Evolutionary conservation across 441 rosid species (phyloP), one percentile per base, ranked within the genome.

Genomic region (Adansonia gregorii): DNA sequence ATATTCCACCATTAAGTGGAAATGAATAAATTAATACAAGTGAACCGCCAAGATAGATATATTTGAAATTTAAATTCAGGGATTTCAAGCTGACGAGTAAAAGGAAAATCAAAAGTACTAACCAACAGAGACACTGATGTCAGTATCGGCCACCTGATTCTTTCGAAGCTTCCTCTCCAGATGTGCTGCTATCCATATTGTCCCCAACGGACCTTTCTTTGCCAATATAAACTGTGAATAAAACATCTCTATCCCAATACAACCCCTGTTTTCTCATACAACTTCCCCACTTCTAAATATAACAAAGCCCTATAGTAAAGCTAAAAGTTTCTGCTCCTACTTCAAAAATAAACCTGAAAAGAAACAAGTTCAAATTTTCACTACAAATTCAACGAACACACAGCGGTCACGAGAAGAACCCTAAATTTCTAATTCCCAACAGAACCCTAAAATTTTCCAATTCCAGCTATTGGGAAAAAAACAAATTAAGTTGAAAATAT

Each of bases 171-270:
- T 97, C 85, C 99, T 87, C 88, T 97, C 99, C 88, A 97, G 86
- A 85, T 97, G 99, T 56, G 99, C 99, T 0, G 99, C 99, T 20
- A 97, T 97, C 99, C 99, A 97, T 84, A 97, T 97, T 1, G 99
- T 97, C 78, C 99, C 98, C 63, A 97, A 88, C 68, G 99, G 99
- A 78, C 99, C 99, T 89, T 97, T 97, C 97, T 97, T 97, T 66
- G 98, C 99, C 93, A 97, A 86, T 83, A 97, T 97, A 81, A 97
- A 97, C 87, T 97, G 99, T 60, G 99, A 94, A 82, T 97, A 97
- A 86, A 97, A 97, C 99, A 97, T 97, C 73, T 82, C 83, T 80
- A 83, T 68, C 72, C 64, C 85, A 67, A 67, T 12, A 60, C 56
- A 78, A 86, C 46, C 80, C 88, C 85, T 85, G 85, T 56, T 35